These are phyloP conservation scores for Penicillium sp. DNA, from an alignment of 2,329 filamentous ascomycete species.

Conservation along the genomic window DNA sequence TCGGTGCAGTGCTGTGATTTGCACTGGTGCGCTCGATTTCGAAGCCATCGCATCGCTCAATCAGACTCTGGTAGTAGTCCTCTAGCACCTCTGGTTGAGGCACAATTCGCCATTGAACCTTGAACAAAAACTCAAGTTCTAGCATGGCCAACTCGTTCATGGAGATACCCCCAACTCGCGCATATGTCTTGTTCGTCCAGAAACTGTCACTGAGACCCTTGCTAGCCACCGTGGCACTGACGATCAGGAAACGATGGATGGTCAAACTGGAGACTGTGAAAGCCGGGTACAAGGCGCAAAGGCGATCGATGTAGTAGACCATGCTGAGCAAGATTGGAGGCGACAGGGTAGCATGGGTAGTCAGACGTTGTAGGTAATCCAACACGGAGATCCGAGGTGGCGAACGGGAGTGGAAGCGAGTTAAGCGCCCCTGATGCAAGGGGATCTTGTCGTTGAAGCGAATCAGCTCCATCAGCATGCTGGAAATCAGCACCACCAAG, in stretches of 20 bases:
- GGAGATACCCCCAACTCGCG: constrained; percentile 89
- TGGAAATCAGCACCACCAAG: constrained; percentile 86
- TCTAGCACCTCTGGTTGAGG: constrained; percentile 91
- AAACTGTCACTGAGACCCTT: constrained; percentile 97
- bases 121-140: constrained; percentile 90
- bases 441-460: constrained; percentile 89
- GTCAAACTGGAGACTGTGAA: constrained; percentile 97
- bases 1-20: constrained; percentile 17
- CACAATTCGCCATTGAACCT: constrained; percentile 96
- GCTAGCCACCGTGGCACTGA: constrained; percentile 90
- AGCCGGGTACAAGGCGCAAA: constrained; percentile 88
- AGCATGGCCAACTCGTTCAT: constrained; percentile 87
- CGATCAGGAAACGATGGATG: constrained; percentile 96
- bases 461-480: constrained; percentile 95
- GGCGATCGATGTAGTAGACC: constrained; percentile 97
- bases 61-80: constrained; percentile 88
- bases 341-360: constrained; percentile 90
- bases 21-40: constrained; percentile 52
- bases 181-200: constrained; percentile 98
- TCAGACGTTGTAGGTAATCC: constrained; percentile 91
- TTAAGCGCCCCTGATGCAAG: constrained; percentile 82
- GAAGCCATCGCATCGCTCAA: constrained; percentile 70
- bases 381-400: constrained; percentile 91
- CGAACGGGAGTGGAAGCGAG: constrained; percentile 89
- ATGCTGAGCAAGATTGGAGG: constrained; percentile 95